Conservation (phyloP, 2,329 filamentous ascomycete genomes). For the Aspergillus sp. region DNA sequence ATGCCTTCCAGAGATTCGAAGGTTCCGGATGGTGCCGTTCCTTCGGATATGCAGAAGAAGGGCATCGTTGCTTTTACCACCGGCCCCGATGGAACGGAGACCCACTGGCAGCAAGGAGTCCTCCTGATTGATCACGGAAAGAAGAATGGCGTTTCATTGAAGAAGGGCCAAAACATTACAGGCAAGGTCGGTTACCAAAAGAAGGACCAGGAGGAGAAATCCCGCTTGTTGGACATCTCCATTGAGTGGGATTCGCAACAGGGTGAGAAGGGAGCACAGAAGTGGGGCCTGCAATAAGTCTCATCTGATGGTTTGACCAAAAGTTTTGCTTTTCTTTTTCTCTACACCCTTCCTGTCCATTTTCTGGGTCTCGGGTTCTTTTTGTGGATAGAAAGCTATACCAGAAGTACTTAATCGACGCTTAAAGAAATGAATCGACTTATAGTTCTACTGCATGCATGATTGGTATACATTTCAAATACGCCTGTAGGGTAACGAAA, state of each 20-base stretch:
- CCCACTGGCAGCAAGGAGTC: constrained; percentile 87
- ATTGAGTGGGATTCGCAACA: constrained; percentile 56
- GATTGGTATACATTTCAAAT: not conserved
- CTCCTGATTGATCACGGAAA: constrained; percentile 61
- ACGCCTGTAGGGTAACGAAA: not conserved
- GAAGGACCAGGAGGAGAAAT: constrained; percentile 54
- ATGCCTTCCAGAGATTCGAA: constrained; percentile 53
- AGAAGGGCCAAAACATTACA: constrained; percentile 54
- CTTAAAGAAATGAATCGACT: no score
- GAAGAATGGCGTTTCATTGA: constrained; percentile 43
- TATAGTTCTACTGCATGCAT: constrained; percentile 1
- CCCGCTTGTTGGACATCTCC: constrained; percentile 62
- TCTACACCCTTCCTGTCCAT: not conserved
- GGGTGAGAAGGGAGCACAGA: constrained; percentile 35
- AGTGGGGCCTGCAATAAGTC: constrained; percentile 37
- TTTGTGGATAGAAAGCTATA: no score
- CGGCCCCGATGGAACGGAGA: constrained; percentile 68
- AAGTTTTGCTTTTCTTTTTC: constrained; percentile 10
- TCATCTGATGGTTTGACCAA: constrained; percentile 2
- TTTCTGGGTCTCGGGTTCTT: no score
- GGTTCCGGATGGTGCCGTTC: constrained; percentile 53
- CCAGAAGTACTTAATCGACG: no score
- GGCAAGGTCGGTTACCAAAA: constrained; percentile 69
- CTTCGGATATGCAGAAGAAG: constrained; percentile 57
- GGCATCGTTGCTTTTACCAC: constrained; percentile 79